Percentiles rank a stretch among this genome's conserved stretches.
Evolutionary conservation across 1,284 basidiomycete genomes (phyloP).

Genomic region (Rhodotorula sp.): DNA sequence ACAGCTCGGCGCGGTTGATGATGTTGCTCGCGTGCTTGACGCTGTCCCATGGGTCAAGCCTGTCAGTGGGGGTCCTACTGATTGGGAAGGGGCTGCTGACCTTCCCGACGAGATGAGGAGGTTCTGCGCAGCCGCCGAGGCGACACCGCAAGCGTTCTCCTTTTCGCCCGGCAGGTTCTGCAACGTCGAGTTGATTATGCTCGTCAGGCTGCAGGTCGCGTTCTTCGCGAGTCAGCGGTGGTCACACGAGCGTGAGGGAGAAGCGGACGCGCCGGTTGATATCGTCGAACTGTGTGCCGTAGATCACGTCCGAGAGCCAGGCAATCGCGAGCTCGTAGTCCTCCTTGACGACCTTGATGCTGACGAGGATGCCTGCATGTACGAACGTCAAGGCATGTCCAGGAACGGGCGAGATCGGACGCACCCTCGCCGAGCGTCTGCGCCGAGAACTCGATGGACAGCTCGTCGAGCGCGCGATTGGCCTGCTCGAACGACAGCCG

Average conservation of each 20-base stretch:
- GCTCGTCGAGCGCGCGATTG: conserved; percentile 79
- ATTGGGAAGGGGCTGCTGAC: not conserved
- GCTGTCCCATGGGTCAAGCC: conserved; percentile 53
- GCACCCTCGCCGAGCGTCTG: not conserved
- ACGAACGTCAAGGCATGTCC: conserved; percentile 56
- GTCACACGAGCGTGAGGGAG: no score
- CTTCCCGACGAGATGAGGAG: conserved; percentile 56
- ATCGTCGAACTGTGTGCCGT: conserved; percentile 75
- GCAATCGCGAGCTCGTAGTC: conserved; percentile 79
- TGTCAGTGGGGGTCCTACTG: not conserved
- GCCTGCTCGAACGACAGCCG: conserved; percentile 81
- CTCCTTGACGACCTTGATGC: conserved; percentile 76
- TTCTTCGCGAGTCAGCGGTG: not conserved
- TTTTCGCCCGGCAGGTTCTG: conserved; percentile 90
- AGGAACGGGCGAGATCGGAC: conserved; percentile 62
- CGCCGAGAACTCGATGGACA: not conserved
- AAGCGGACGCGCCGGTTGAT: conserved; percentile 63
- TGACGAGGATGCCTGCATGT: conserved; percentile 65
- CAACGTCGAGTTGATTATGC: conserved; percentile 81
- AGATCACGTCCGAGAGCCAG: conserved; percentile 90
- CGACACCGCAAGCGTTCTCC: conserved; percentile 78
- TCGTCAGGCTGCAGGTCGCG: conserved; percentile 64
- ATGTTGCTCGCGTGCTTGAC: conserved; percentile 72
- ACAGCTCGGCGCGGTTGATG: conserved; percentile 73
- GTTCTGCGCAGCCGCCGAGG: conserved; percentile 69